Conservation (phyloP, 2,329 filamentous ascomycete species). For the Phaeosphaeria sp. region DNA sequence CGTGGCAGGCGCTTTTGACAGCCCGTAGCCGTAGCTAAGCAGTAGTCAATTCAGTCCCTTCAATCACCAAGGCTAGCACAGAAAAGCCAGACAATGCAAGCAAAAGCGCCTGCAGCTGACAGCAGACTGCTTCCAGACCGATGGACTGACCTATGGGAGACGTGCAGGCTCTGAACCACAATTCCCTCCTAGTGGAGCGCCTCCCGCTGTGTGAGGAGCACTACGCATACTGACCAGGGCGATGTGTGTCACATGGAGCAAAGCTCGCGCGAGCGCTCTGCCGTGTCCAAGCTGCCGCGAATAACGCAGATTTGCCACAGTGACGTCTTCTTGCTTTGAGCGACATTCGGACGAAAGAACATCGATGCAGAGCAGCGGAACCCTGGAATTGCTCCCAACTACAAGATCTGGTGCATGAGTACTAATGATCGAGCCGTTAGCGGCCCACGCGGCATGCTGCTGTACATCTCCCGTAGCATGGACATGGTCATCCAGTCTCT, state of each 20-base stretch:
- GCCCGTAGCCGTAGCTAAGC: constrained; percentile 3
- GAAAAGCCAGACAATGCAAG: constrained; percentile 1
- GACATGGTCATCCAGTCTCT: constrained; percentile 5
- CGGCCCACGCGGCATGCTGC: constrained; percentile 1
- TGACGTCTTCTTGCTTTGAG: neutral
- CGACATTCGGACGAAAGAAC: neutral
- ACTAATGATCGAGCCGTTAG: constrained; percentile 7
- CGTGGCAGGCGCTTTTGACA: constrained; percentile 17
- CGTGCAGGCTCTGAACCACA: constrained; percentile 9
- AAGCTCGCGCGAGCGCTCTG: neutral
- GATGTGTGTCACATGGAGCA: neutral
- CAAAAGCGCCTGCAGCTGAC: constrained; percentile 14
- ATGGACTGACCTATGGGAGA: constrained; percentile 1
- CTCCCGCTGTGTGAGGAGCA: constrained; percentile 5
- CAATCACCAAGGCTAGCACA: constrained; percentile 8
- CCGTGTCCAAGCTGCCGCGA: neutral
- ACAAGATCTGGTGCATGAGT: constrained; percentile 7
- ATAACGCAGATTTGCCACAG: neutral
- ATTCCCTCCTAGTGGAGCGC: constrained; percentile 6
- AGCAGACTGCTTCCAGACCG: constrained; percentile 14
- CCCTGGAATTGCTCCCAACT: neutral
- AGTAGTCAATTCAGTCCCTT: constrained; percentile 10
- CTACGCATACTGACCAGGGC: neutral
- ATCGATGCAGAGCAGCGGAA: neutral
- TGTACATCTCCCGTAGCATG: constrained; percentile 15